These are phyloP conservation scores for Paradendryphiella salina DNA, from an alignment of 2,329 filamentous ascomycete species.

Conservation along the genomic window DNA sequence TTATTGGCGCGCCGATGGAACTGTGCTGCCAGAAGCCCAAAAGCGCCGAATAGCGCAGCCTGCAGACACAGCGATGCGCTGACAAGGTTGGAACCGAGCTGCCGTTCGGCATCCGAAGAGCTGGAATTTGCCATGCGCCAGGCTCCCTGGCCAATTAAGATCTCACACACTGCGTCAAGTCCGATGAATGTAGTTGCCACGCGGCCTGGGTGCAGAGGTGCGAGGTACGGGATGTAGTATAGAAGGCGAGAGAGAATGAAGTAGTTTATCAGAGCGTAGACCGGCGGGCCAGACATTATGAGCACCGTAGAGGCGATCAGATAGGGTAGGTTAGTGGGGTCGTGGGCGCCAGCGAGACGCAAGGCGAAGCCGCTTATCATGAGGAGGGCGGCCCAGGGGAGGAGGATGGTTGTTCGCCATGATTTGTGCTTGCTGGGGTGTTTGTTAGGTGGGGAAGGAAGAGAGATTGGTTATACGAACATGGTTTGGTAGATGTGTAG, in stretches of 20 bases:
- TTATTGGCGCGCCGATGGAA: slow-evolving; percentile 53
- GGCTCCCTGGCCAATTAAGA: slow-evolving; percentile 58
- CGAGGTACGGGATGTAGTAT: slow-evolving; percentile 63
- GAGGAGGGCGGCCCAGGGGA: slow-evolving; percentile 58
- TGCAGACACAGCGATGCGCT: slow-evolving; percentile 57
- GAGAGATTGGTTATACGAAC: slow-evolving; percentile 47
- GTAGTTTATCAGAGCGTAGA: slow-evolving; percentile 65
- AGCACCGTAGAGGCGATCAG: slow-evolving; percentile 50
- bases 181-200: slow-evolving; percentile 63
- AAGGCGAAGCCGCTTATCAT: slow-evolving; percentile 61
- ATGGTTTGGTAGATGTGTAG: slow-evolving; percentile 60
- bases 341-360: slow-evolving; percentile 57
- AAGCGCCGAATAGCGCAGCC: slow-evolving; percentile 55
- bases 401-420: slow-evolving; percentile 60
- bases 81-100: slow-evolving; percentile 52
- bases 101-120: slow-evolving; percentile 43
- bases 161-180: slow-evolving; percentile 56
- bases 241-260: slow-evolving; percentile 63
- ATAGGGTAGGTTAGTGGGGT: slow-evolving; percentile 51
- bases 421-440: slow-evolving; percentile 57
- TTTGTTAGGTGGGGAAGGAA: neutral
- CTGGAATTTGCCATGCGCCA: slow-evolving; percentile 50
- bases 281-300: slow-evolving; percentile 53
- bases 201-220: slow-evolving; percentile 61
- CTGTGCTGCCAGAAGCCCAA: slow-evolving; percentile 51